Conservation (phyloP, 768 basidiomycete species). For the Termitomyces sp. region DNA sequence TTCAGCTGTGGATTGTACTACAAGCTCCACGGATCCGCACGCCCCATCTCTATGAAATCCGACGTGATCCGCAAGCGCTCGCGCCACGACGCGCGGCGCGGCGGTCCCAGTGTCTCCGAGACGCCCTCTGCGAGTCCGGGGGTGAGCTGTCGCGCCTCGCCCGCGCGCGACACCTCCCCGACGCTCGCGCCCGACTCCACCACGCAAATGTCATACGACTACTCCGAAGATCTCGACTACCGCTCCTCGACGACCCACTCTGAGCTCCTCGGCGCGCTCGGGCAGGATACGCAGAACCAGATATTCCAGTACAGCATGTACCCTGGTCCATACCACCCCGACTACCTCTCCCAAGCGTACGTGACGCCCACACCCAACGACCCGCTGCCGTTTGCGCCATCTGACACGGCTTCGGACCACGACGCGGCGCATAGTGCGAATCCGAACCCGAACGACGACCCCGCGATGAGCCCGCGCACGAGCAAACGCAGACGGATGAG, state of each 20-base stretch:
- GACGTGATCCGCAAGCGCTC: slow-evolving; percentile 88
- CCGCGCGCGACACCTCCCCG: slow-evolving; percentile 56
- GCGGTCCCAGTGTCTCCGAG: slow-evolving; percentile 50
- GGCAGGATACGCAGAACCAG: slow-evolving; percentile 24
- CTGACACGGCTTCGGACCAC: neutral
- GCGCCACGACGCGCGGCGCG: slow-evolving; percentile 70
- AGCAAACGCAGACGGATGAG: slow-evolving; percentile 76
- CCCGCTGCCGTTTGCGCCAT: slow-evolving; percentile 47
- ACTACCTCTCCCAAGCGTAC: slow-evolving; percentile 58
- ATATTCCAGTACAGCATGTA: slow-evolving; percentile 38
- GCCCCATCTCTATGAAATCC: slow-evolving; percentile 89
- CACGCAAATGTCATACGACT: slow-evolving; percentile 52
- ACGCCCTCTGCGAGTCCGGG: slow-evolving; percentile 76
- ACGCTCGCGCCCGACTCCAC: slow-evolving; percentile 71
- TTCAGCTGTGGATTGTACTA: slow-evolving; percentile 78
- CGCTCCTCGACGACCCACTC: slow-evolving; percentile 43
- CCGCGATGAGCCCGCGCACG: slow-evolving; percentile 39
- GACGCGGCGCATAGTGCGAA: neutral
- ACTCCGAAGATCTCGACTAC: slow-evolving; percentile 31
- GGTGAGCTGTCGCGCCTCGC: slow-evolving; percentile 70
- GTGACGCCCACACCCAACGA: slow-evolving; percentile 39
- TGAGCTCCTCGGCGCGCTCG: slow-evolving; percentile 47
- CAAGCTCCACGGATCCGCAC: slow-evolving; percentile 81
- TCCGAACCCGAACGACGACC: slow-evolving; percentile 24
- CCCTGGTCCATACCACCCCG: slow-evolving; percentile 75